Conservation (phyloP, 1,139 yeast species). For the Kodamaea plutei region DNA sequence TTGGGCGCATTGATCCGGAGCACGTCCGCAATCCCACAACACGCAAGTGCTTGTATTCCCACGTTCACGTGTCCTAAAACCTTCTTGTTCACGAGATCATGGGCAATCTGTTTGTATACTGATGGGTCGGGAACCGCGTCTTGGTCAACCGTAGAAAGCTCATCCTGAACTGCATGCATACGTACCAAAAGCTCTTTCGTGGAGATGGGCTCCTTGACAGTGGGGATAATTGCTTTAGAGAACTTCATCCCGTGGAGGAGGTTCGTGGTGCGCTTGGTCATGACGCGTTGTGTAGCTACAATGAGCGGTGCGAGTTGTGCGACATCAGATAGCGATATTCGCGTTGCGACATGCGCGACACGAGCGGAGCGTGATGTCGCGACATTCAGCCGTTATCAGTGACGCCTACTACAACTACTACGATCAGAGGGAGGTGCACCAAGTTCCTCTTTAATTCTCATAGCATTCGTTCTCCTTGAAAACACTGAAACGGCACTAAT, state of each 20-base stretch:
- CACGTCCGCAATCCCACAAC: conserved; percentile 76
- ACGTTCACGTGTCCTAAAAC: conserved; percentile 56
- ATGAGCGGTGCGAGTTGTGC: no score
- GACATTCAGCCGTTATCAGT: no score
- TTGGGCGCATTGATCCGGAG: conserved; percentile 82
- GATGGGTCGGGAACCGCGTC: conserved; percentile 44
- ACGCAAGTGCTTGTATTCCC: conserved; percentile 68
- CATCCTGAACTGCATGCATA: conserved; percentile 50
- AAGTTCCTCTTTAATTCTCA: no score
- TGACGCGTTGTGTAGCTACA: background rate
- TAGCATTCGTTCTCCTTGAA: no score
- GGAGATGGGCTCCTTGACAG: conserved; percentile 51
- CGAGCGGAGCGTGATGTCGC: no score
- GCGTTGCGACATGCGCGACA: no score
- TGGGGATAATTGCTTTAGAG: conserved; percentile 39
- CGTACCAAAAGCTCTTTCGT: conserved; percentile 52
- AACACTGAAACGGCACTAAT: no score
- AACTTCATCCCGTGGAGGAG: no score
- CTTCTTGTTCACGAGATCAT: conserved; percentile 55
- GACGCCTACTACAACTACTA: no score
- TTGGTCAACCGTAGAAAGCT: conserved; percentile 59
- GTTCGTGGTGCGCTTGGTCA: background rate
- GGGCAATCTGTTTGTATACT: conserved; percentile 42
- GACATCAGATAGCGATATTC: no score
- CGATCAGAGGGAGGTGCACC: no score